These are phyloP conservation scores for Lycium ferocissimum DNA, from an alignment of 257 asterid species.

Conservation along the genomic window DNA sequence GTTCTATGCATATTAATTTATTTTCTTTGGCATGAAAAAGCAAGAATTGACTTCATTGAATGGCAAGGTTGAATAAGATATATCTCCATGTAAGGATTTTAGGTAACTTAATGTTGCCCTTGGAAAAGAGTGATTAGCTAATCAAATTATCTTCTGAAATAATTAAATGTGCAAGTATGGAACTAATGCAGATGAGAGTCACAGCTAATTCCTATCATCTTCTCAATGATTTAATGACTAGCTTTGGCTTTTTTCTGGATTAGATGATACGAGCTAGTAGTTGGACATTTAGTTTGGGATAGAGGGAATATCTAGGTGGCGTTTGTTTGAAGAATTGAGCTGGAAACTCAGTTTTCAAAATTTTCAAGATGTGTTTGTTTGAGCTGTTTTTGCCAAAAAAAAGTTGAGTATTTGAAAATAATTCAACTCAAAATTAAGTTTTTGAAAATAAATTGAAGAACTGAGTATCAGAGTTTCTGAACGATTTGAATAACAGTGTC, in stretches of 20 bases:
- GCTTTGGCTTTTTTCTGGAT: neutral
- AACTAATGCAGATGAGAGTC: neutral
- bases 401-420: neutral
- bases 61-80: neutral
- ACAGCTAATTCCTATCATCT: neutral
- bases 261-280: neutral
- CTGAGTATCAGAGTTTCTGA: neutral
- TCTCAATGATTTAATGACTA: neutral
- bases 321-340: conserved; percentile 10
- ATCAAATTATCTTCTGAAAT: neutral
- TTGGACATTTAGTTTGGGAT: neutral
- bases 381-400: neutral
- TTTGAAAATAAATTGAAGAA: neutral
- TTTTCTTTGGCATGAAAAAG: neutral
- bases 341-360: neutral
- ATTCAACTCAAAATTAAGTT: neutral
- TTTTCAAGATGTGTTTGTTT: neutral
- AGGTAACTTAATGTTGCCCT: neutral
- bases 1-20: neutral
- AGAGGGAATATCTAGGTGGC: neutral
- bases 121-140: neutral
- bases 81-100: neutral
- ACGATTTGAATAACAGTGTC: neutral
- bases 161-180: neutral
- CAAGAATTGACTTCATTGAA: neutral